Conservation (phyloP, 164 flowering plant genomes). For the Malania oleifera region DNA sequence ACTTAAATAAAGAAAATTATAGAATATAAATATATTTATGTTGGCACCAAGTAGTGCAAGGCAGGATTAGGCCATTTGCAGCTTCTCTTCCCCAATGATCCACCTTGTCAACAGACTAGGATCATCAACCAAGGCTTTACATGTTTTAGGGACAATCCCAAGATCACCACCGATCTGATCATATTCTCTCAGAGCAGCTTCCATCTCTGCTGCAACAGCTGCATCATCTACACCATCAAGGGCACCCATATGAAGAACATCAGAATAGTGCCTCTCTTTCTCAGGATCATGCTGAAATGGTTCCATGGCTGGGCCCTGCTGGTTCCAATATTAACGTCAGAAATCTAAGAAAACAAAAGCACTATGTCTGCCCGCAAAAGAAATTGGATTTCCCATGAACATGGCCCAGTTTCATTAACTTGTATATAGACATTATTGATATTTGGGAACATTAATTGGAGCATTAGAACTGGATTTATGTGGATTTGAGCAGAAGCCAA, state of each 20-base stretch:
- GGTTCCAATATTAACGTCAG: neutral
- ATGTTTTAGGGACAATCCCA: conserved; percentile 43
- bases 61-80: conserved; percentile 26
- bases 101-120: conserved; percentile 72
- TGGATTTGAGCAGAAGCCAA: too few species aligned
- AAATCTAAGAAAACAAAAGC: too few species aligned
- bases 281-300: conserved; percentile 61
- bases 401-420: too few species aligned
- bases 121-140: conserved; percentile 53
- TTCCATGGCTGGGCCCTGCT: conserved; percentile 72
- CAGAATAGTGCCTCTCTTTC: conserved; percentile 69
- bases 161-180: conserved; percentile 65
- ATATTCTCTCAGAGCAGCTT: conserved; percentile 56
- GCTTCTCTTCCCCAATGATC: conserved; percentile 66
- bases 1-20: too few species aligned
- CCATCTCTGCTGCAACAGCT: conserved; percentile 64
- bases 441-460: too few species aligned
- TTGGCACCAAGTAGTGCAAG: too few species aligned
- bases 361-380: too few species aligned
- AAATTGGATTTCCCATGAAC: too few species aligned
- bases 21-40: too few species aligned
- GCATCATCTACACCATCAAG: conserved; percentile 41
- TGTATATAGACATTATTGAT: too few species aligned
- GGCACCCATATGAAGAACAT: conserved; percentile 34
- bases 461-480: too few species aligned